phyloP scores from a whole-genome alignment of 306 rosid genomes.

The Carpinus fangiana region DNA sequence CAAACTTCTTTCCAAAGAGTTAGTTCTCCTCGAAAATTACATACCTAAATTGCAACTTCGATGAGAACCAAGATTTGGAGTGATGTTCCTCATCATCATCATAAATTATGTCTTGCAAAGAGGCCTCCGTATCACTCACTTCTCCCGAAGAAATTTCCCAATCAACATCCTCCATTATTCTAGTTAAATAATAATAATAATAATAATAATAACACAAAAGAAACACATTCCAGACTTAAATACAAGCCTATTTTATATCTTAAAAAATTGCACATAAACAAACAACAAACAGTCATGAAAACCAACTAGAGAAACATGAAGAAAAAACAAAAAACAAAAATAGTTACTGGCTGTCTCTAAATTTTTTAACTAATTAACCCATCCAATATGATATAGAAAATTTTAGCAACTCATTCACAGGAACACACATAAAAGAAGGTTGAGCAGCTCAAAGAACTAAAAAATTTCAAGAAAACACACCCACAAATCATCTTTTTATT shows the following conservation, averaged over 20 bases:
- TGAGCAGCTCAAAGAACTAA: background rate
- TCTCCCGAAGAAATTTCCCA: conserved; percentile 37
- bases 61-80: conserved; percentile 36
- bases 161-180: conserved; percentile 36
- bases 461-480: background rate
- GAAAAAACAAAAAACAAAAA: background rate
- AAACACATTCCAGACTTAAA: background rate
- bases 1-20: background rate
- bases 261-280: background rate
- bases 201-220: background rate
- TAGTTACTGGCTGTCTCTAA: background rate
- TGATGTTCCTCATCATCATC: conserved; percentile 48
- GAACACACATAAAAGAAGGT: background rate
- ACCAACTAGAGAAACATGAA: background rate
- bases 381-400: background rate
- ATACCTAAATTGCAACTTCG: conserved; percentile 73
- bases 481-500: background rate
- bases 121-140: conserved; percentile 37
- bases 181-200: background rate
- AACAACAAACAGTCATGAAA: background rate
- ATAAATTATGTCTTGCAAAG: conserved; percentile 29
- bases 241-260: background rate
- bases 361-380: background rate
- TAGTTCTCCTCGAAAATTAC: background rate
- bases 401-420: background rate